Conservation (phyloP, 1,139 yeast genomes). For the Magnusiomyces ingens region DNA sequence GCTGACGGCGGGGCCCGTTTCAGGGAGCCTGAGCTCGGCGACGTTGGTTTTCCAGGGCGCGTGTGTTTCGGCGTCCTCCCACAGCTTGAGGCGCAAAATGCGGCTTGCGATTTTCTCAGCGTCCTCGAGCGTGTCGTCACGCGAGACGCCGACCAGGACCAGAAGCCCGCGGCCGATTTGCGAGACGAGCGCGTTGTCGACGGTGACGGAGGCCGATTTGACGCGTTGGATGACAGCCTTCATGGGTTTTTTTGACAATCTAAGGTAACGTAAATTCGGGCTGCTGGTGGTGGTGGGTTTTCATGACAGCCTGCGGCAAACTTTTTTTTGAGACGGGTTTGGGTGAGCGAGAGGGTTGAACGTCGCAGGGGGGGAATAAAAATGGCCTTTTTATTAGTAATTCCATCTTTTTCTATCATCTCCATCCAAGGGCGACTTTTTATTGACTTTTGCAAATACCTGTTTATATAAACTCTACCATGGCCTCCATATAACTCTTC, state of each 20-base stretch:
- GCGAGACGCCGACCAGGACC: conserved; percentile 77
- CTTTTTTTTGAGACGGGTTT: too few species aligned
- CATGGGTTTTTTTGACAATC: too few species aligned
- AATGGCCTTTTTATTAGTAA: too few species aligned
- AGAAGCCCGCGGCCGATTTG: conserved; percentile 63
- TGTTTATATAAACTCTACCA: too few species aligned
- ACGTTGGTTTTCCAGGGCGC: conserved; percentile 56
- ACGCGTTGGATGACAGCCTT: conserved; percentile 85
- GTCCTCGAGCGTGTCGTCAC: conserved; percentile 68
- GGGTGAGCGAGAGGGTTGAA: too few species aligned
- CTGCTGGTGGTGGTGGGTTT: neutral
- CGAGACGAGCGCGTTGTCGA: conserved; percentile 62
- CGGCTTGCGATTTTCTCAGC: conserved; percentile 63
- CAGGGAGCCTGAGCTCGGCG: conserved; percentile 30
- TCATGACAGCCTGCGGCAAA: too few species aligned
- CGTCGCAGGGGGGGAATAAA: too few species aligned
- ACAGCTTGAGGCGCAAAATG: conserved; percentile 55
- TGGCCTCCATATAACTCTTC: too few species aligned
- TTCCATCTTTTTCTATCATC: too few species aligned
- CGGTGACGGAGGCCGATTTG: conserved; percentile 79
- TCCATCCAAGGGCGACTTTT: too few species aligned
- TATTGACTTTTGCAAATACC: too few species aligned
- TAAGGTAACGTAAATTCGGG: neutral
- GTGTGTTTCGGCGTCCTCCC: conserved; percentile 55
- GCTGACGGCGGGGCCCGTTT: neutral